Base-by-base conservation (phyloP, 345 rosid genomes). In the Moricandia arvensis region DNA sequence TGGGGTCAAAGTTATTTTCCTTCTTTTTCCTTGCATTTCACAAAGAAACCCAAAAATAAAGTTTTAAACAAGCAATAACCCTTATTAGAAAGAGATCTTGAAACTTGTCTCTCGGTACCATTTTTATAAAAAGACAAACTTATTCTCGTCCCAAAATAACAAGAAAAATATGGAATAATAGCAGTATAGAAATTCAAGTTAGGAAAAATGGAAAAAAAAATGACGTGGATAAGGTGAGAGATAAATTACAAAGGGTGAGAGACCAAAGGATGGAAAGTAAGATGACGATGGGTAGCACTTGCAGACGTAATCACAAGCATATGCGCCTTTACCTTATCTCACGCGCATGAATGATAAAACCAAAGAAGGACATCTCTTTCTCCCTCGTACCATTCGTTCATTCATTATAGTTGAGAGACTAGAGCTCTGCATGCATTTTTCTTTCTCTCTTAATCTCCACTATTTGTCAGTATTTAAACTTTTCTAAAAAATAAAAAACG, bases 201-300 rank as follows among this genome's bases (percentile, higher is more conserved):
- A 49, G 21, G 55, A 49, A 16, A 58, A 3, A 3, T 4, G 31
- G 5, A 1, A 16, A 3, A 27, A 27, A 59, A 33, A 59, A 9
- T 69, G 80, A 76, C 38, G 80, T 69, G 66, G 80, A 76, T 63
- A 70, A 76, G 75, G 69, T 63, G 60, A 55, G 60, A 55, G 8
- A 34, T 30, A 68, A 62, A 75, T 47, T 37, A 60, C 34, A 17
- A 68, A 38, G 70, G 21, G 58, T 63, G 37, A 76, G 49, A 63
- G 60, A 59, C 4, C 63, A 59, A 66, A 66, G 64, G 81, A 51
- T 49, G 26, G 77, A 66, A 78, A 78, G 81, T 35, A 71, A 43
- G 35, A 55, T 45, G 74, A 62, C 58, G 75, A 18, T 33, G 68
- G 35, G 55, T 26, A 67, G 63, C 51, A 67, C 55, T 51, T 16